Conservation (phyloP, 2,329 filamentous ascomycete genomes). For the Colletotrichum liaoningense region DNA sequence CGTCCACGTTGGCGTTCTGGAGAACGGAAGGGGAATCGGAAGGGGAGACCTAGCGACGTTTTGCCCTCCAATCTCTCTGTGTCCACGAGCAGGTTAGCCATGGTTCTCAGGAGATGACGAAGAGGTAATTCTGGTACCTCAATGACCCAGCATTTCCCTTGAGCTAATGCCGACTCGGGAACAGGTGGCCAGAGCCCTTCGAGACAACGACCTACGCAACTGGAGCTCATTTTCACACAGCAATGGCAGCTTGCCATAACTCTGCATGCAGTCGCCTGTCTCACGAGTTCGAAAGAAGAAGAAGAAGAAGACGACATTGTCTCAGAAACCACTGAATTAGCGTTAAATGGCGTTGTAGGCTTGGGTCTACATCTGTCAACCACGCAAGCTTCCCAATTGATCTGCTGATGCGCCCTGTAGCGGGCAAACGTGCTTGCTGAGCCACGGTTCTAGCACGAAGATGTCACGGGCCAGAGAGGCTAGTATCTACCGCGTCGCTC, state of each 20-base stretch:
- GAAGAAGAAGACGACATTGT: neutral
- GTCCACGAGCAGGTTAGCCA: neutral
- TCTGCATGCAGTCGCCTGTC: neutral
- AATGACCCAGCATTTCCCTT: neutral
- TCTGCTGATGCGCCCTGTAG: neutral
- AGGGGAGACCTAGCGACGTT: neutral
- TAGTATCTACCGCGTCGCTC: neutral
- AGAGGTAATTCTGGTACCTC: neutral
- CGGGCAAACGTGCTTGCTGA: constrained; percentile 3
- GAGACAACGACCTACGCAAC: neutral
- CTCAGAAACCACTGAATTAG: neutral
- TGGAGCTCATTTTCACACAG: neutral
- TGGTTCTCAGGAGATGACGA: neutral
- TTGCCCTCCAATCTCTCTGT: constrained; percentile 3
- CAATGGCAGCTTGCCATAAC: neutral
- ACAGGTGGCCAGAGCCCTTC: neutral
- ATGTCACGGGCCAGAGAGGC: neutral
- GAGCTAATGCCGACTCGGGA: neutral
- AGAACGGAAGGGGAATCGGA: constrained; percentile 7
- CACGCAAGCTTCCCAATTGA: neutral
- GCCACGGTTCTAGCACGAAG: constrained; percentile 1
- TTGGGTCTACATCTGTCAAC: neutral
- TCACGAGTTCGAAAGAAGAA: neutral
- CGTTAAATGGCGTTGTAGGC: neutral
- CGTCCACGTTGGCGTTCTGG: neutral